Percentiles rank a stretch among this genome's conserved stretches.
Conservation (phyloP, 306 rosid genomes). For the Cyclanthera cordifolia region DNA sequence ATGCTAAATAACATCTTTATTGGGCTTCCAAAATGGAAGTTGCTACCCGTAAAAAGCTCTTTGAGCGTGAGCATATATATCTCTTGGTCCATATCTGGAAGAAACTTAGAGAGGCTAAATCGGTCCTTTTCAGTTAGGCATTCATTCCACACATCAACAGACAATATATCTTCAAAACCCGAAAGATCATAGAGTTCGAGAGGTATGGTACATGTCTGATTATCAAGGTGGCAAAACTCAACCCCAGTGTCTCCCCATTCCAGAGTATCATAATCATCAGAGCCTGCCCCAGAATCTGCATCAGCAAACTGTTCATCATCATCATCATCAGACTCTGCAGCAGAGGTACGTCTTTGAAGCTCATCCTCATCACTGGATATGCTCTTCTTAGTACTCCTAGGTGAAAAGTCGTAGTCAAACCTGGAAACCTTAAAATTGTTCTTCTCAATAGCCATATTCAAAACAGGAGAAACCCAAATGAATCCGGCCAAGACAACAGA, state of each 20-base stretch:
- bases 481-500: slow-evolving; percentile 1
- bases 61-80: slow-evolving; percentile 47
- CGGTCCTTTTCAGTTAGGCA: slow-evolving; percentile 74
- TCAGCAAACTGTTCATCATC: slow-evolving; percentile 77
- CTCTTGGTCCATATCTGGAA: slow-evolving; percentile 92
- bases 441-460: slow-evolving; percentile 88
- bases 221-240: slow-evolving; percentile 92
- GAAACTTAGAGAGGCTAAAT: slow-evolving; percentile 68
- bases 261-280: slow-evolving; percentile 94
- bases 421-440: slow-evolving; percentile 73
- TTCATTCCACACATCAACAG: slow-evolving; percentile 91
- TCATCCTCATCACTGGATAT: slow-evolving; percentile 88
- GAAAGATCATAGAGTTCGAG: slow-evolving; percentile 84
- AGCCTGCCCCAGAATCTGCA: slow-evolving; percentile 97
- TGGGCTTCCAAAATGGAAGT: slow-evolving; percentile 88
- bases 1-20: slow-evolving; percentile 60
- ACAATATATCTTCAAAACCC: slow-evolving; percentile 66
- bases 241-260: slow-evolving; percentile 91
- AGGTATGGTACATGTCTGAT: slow-evolving; percentile 87
- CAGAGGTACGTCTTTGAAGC: slow-evolving; percentile 57
- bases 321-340: slow-evolving; percentile 69
- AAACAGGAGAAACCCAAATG: slow-evolving; percentile 34
- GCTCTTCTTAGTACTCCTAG: slow-evolving; percentile 53
- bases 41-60: slow-evolving; percentile 67
- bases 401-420: slow-evolving; percentile 78